Evolutionary conservation across 2,329 filamentous ascomycete genomes (phyloP), one percentile per base, ranked within the genome.

Genomic region (Trichoderma gracile): DNA sequence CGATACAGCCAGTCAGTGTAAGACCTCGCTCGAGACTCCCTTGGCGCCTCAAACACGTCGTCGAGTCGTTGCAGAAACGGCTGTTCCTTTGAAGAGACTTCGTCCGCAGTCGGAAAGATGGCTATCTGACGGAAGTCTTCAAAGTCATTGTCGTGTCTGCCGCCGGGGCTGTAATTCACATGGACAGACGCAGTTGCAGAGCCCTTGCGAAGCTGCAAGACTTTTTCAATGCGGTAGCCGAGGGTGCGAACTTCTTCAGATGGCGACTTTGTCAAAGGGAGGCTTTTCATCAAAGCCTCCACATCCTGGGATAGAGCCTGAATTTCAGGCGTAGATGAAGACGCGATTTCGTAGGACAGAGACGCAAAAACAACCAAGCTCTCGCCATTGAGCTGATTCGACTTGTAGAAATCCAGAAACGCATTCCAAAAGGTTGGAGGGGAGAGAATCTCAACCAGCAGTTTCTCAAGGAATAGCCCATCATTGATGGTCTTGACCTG

Each of bases 1-100:
- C 90, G 86, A 67, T 90, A 93, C 58, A 91, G 86, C 70, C 89
- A 90, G 69, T 91, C 89, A 0, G 90, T 73, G 71, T 92, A 86
- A 0, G 77, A 73, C 0, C 74, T 74, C 0, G 81, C 72, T 1
- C 85, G 80, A 0, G 72, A 68, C 1, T 71, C 70, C 8, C 1
- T 76, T 65, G 14, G 70, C 38, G 1, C 76, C 64, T 83, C 74
- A 1, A 77, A 73, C 0, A 89, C 76, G 1, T 83, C 82, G 4
- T 81, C 77, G 0, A 82, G 80, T 0, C 76, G 79, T 7, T 83
- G 81, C 50, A 86, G 85, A 71, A 86, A 92, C 0, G 84, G 80
- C 25, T 73, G 71, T 3, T 82, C 79, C 0, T 71, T 78, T 0
- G 82, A 88, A 0, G 78, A 65, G 1, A 92, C 79, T 70, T 93